These are phyloP conservation scores for Pulveroboletus sp. DNA, from an alignment of 768 basidiomycete species.

Conservation along the genomic window DNA sequence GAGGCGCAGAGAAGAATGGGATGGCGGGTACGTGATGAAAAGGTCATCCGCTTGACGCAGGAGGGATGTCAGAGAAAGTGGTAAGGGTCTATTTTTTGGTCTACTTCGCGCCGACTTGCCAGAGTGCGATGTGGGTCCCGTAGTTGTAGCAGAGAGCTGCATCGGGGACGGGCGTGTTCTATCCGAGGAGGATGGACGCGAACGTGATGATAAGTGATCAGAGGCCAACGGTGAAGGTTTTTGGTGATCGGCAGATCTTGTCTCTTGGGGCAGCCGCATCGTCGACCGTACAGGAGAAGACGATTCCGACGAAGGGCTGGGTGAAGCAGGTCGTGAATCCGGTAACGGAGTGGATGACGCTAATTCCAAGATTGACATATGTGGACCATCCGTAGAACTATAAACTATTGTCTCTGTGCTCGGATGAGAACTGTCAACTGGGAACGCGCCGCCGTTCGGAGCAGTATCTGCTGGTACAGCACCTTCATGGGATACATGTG, in stretches of 20 bases:
- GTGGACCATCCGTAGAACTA: background rate
- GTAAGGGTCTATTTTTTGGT: slow-evolving; percentile 20
- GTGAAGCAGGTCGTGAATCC: slow-evolving; percentile 19
- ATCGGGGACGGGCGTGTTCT: background rate
- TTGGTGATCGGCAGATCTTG: background rate
- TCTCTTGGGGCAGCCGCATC: background rate
- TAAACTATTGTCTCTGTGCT: background rate
- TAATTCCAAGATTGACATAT: slow-evolving; percentile 4
- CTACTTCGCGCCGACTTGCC: slow-evolving; percentile 6
- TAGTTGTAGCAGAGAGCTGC: background rate
- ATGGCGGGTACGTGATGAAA: slow-evolving; percentile 55
- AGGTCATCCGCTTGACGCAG: slow-evolving; percentile 60
- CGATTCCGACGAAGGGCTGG: background rate
- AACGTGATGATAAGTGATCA: background rate
- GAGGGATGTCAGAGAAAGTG: slow-evolving; percentile 46
- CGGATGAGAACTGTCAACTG: background rate
- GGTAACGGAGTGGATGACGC: slow-evolving; percentile 19
- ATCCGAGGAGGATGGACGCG: slow-evolving; percentile 9
- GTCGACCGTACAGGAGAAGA: background rate
- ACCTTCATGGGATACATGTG: background rate
- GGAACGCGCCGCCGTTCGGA: background rate
- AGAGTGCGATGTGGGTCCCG: slow-evolving; percentile 1
- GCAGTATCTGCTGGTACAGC: background rate
- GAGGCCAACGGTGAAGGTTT: background rate
- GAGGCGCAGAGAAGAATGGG: slow-evolving; percentile 51